These are phyloP conservation scores for Trichoderma pleuroti DNA, from an alignment of 2,329 filamentous ascomycete species.

Conservation along the genomic window DNA sequence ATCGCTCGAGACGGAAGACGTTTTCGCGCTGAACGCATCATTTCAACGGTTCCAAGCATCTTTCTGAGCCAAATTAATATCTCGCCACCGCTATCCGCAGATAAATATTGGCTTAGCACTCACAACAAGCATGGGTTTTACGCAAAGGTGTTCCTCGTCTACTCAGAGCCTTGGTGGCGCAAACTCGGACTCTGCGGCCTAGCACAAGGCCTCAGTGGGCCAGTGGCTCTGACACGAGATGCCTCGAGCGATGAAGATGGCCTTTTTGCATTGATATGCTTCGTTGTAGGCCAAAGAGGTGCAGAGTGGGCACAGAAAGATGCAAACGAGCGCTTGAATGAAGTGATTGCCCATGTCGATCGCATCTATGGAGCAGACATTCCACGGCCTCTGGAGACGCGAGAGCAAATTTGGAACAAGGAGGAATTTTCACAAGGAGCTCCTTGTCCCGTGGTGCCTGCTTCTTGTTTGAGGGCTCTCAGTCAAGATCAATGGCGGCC, in stretches of 20 bases:
- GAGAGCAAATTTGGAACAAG: constrained; percentile 20
- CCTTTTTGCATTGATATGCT: constrained; percentile 39
- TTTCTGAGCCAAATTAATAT: constrained; percentile 21
- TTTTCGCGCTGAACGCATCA: neutral
- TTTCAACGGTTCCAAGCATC: neutral
- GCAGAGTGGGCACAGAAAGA: constrained; percentile 18
- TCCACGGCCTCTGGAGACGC: neutral
- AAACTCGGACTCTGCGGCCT: constrained; percentile 26
- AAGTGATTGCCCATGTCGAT: constrained; percentile 35
- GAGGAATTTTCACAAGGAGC: constrained; percentile 35
- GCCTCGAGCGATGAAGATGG: constrained; percentile 31
- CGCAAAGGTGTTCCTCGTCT: constrained; percentile 39
- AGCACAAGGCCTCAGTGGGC: constrained; percentile 28
- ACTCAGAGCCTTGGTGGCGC: constrained; percentile 34
- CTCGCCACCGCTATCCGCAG: constrained; percentile 30
- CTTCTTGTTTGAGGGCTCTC: constrained; percentile 31
- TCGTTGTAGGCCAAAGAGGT: constrained; percentile 39
- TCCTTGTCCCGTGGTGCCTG: constrained; percentile 32
- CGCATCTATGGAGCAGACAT: constrained; percentile 19
- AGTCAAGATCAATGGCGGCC: constrained; percentile 31
- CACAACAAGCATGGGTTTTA: constrained; percentile 42
- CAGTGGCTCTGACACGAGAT: constrained; percentile 39
- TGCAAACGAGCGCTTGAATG: constrained; percentile 27
- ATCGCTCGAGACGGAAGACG: neutral
- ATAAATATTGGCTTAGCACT: constrained; percentile 34